Conservation (phyloP, 768 basidiomycete genomes). For the Russula virescens region DNA sequence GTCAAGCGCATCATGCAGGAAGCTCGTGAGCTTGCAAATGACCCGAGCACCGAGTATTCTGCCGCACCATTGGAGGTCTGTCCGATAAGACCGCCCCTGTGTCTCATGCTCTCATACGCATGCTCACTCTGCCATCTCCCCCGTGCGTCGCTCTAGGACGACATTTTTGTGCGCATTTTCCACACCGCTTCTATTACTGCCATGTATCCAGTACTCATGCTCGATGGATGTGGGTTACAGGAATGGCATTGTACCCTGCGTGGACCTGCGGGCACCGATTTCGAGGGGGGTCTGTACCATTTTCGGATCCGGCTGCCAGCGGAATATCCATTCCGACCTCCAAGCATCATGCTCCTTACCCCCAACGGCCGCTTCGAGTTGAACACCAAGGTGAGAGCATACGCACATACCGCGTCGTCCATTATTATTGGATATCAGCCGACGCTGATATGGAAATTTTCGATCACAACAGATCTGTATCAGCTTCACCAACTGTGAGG, state of each 20-base stretch:
- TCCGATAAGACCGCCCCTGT: not conserved
- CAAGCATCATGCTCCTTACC: constrained; percentile 92
- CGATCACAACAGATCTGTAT: constrained; percentile 66
- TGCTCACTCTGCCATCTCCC: not conserved
- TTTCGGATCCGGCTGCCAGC: constrained; percentile 86
- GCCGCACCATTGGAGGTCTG: constrained; percentile 75
- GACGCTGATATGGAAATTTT: not conserved
- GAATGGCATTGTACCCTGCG: constrained; percentile 99
- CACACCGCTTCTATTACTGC: not conserved
- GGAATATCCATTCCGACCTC: constrained; percentile 95
- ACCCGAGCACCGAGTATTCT: constrained; percentile 80
- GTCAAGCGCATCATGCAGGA: constrained; percentile 98
- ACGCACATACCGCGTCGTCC: not conserved
- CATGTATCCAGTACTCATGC: constrained; percentile 11
- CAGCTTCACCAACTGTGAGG: constrained; percentile 83
- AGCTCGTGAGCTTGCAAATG: constrained; percentile 79
- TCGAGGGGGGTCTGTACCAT: constrained; percentile 94
- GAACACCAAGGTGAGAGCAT: constrained; percentile 74
- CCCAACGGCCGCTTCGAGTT: constrained; percentile 97
- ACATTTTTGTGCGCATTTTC: constrained; percentile 69
- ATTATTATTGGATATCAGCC: not conserved
- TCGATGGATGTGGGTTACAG: constrained; percentile 31
- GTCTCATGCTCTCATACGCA: constrained; percentile 4
- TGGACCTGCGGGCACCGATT: constrained; percentile 83
- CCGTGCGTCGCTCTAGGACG: constrained; percentile 47